phyloP scores from a whole-genome alignment of 1,284 basidiomycete genomes.

The Erythrobasidium hasegawianum region DNA sequence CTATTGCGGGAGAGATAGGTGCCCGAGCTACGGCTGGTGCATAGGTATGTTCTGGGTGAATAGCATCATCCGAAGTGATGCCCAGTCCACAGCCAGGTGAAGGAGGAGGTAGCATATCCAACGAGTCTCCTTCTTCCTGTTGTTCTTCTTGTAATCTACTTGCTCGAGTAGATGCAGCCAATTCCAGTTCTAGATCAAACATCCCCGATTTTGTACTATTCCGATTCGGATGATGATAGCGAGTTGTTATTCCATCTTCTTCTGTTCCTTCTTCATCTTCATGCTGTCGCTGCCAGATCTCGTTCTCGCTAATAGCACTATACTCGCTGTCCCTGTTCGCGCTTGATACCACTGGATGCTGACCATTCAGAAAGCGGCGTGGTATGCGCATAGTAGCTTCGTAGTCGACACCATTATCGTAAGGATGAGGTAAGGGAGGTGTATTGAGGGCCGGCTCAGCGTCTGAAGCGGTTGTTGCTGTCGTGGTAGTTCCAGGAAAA shows the following conservation, averaged over 20 bases:
- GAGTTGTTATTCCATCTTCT: no score
- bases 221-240: no score
- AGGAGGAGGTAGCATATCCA: neutral
- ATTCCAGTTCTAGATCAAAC: slow-evolving; percentile 29
- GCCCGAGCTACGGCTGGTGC: no score
- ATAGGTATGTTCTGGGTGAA: slow-evolving; percentile 8
- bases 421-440: neutral
- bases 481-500: neutral
- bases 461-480: neutral
- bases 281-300: neutral
- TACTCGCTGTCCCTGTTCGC: no score
- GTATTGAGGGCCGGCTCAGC: neutral
- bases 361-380: no score
- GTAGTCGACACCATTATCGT: neutral
- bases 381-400: no score
- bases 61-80: slow-evolving; percentile 30
- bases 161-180: neutral
- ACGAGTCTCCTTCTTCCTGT: no score
- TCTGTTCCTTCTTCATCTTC: neutral
- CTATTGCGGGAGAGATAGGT: no score
- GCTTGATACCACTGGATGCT: no score
- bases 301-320: no score
- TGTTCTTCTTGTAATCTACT: no score
- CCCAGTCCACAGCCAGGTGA: slow-evolving; percentile 26
- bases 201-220: slow-evolving; percentile 5